Conservation (phyloP, 2,329 filamentous ascomycete genomes). For the Beauveria brongniartii region DNA sequence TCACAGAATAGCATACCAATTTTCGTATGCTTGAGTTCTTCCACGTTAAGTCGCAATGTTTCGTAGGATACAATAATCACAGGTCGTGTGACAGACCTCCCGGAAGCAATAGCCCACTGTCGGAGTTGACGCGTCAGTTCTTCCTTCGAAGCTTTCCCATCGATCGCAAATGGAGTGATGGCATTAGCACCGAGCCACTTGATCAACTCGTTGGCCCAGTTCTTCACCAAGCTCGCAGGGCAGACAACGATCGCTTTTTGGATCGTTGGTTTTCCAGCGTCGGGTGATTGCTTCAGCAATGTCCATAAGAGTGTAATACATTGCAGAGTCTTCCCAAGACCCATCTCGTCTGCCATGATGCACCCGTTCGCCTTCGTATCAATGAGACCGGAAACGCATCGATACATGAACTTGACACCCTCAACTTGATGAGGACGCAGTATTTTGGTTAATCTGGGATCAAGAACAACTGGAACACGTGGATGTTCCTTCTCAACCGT, state of each 20-base stretch:
- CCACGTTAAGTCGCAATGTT: conserved; percentile 82
- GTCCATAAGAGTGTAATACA: conserved; percentile 98
- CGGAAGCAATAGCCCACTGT: conserved; percentile 89
- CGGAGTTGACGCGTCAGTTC: conserved; percentile 83
- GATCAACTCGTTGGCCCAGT: conserved; percentile 94
- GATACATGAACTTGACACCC: conserved; percentile 95
- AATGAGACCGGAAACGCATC: conserved; percentile 89
- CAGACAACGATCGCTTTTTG: conserved; percentile 97
- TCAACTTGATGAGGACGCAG: conserved; percentile 95
- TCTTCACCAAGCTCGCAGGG: conserved; percentile 89
- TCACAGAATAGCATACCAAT: conserved; percentile 94
- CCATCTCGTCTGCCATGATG: conserved; percentile 99
- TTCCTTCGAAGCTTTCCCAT: conserved; percentile 92
- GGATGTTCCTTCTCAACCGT: conserved; percentile 72
- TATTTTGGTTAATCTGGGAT: conserved; percentile 81
- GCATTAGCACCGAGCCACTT: conserved; percentile 96
- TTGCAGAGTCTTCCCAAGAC: conserved; percentile 91
- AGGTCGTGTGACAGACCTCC: conserved; percentile 81
- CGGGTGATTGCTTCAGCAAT: conserved; percentile 85
- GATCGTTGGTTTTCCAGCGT: conserved; percentile 88
- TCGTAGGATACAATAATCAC: conserved; percentile 98
- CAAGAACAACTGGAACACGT: conserved; percentile 93
- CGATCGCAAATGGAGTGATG: conserved; percentile 87
- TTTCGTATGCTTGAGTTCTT: conserved; percentile 79
- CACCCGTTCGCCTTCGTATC: conserved; percentile 91